Base-by-base conservation (phyloP, 2,329 filamentous ascomycete species). In the Lithohypha guttulata region DNA sequence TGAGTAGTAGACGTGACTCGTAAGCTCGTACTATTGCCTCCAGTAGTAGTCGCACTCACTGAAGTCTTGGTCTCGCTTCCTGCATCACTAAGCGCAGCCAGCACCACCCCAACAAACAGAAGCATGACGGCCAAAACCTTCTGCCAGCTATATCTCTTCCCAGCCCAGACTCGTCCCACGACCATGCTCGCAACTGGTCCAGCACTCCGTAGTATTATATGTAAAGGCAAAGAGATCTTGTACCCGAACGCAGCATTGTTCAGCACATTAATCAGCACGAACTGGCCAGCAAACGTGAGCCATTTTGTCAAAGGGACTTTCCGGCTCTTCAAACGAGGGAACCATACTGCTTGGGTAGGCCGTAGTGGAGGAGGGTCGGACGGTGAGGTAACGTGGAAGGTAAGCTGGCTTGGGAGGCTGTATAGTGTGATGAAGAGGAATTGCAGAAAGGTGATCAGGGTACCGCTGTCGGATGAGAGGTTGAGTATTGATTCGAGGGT, bases 191-290 rank as follows among this genome's bases (percentile, higher is more conserved):
- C 93, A 46, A 96, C 93, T 53, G 87, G 94, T 11, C 91, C 91
- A 34, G 89, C 93, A 34, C 87, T 95, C 38, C 91, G 77, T 20
- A 98, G 69, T 50, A 98, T 96, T 53, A 98, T 98, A 57, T 98
- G 91, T 34, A 98, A 78, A 1, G 91, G 91, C 0, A 98, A 85
- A 5, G 86, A 94, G 41, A 98, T 96, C 52, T 86, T 79, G 64
- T 95, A 98, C 46, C 85, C 87, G 60, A 98, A 98, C 5, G 89
- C 91, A 68, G 89, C 89, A 54, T 98, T 98, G 64, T 98, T 98
- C 55, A 98, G 65, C 42, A 96, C 77, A 54, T 96, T 98, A 62
- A 98, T 91, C 46, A 75, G 74, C 59, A 93, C 91, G 63, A 96
- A 96, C 51, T 95, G 74, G 3, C 81, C 66, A 28, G 94, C 94